Evolutionary conservation across 257 asterid genomes (phyloP).

Genomic region (Agastache rugosa): DNA sequence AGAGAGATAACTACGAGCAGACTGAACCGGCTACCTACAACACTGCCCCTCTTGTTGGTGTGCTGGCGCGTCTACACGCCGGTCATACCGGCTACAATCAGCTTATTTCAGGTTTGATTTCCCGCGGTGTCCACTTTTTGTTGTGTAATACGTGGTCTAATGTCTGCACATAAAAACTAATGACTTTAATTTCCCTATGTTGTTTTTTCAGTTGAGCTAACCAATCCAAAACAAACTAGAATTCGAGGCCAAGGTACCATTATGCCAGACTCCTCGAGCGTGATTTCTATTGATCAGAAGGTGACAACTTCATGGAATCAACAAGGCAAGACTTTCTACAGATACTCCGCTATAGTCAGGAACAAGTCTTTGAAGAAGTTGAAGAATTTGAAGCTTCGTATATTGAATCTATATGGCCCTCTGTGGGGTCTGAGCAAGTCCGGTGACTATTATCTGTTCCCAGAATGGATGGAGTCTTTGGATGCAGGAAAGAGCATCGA

Average conservation of each 20-base stretch:
- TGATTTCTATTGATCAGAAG: constrained; percentile 41
- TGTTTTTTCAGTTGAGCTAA: constrained; percentile 40
- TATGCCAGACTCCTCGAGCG: not conserved
- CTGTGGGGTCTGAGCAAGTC: constrained; percentile 63
- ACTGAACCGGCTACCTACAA: constrained; percentile 58
- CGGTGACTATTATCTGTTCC: constrained; percentile 47
- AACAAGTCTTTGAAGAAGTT: constrained; percentile 52
- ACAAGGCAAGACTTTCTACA: constrained; percentile 41
- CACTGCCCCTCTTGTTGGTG: constrained; percentile 58
- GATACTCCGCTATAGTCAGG: constrained; percentile 48
- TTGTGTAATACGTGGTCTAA: too few relatives aligned
- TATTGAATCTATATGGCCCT: constrained; percentile 57
- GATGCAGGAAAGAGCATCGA: constrained; percentile 55
- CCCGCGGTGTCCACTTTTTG: too few relatives aligned
- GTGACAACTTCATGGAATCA: constrained; percentile 43
- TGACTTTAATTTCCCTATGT: not conserved
- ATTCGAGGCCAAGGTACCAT: not conserved
- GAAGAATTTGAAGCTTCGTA: constrained; percentile 48
- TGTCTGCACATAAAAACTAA: too few relatives aligned
- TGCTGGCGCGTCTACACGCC: constrained; percentile 44
- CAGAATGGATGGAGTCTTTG: constrained; percentile 49
- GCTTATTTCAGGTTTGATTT: constrained; percentile 42
- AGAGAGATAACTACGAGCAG: constrained; percentile 48
- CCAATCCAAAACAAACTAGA: not conserved
- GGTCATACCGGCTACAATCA: constrained; percentile 50